A percentile compares a stretch with the other conserved stretches of the same genome.
Evolutionary conservation across 192 early-diverging fungal genomes (phyloP).

Genomic region (Rhizophagus sp.): DNA sequence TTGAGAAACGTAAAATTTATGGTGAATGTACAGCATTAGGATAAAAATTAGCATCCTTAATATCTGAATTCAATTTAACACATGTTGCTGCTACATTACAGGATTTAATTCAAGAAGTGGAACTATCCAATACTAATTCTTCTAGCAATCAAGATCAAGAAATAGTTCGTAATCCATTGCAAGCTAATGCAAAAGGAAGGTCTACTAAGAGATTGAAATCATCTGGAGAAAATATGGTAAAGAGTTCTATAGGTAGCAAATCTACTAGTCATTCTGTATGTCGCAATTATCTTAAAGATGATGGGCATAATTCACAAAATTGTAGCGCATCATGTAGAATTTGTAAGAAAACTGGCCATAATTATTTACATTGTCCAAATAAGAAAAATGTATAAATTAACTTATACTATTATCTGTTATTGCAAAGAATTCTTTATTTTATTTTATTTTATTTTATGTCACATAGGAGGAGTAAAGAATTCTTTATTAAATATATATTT

Average conservation of each 20-base stretch:
- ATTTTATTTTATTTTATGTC: too few species aligned
- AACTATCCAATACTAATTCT: not conserved
- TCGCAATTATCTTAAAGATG: not conserved
- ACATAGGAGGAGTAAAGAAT: too few species aligned
- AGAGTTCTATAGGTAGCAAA: not conserved
- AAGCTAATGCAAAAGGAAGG: not conserved
- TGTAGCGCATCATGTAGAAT: not conserved
- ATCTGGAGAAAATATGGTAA: not conserved
- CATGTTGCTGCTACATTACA: not conserved
- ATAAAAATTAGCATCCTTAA: not conserved
- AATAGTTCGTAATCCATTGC: not conserved
- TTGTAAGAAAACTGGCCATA: not conserved
- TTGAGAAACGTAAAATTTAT: not conserved
- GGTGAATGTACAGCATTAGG: not conserved
- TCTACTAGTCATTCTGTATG: not conserved
- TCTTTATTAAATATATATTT: too few species aligned
- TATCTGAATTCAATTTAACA: not conserved
- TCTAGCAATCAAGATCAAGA: not conserved
- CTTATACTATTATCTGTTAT: too few species aligned
- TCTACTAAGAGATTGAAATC: not conserved
- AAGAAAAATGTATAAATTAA: not conserved
- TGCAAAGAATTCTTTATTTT: too few species aligned
- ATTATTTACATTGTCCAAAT: not conserved
- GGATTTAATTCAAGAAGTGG: constrained; percentile 1
- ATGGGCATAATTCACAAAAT: constrained; percentile 1